Evolutionary conservation across 2,329 filamentous ascomycete genomes (phyloP), one percentile per base, ranked within the genome.

Genomic region (Colletotrichum sp.): DNA sequence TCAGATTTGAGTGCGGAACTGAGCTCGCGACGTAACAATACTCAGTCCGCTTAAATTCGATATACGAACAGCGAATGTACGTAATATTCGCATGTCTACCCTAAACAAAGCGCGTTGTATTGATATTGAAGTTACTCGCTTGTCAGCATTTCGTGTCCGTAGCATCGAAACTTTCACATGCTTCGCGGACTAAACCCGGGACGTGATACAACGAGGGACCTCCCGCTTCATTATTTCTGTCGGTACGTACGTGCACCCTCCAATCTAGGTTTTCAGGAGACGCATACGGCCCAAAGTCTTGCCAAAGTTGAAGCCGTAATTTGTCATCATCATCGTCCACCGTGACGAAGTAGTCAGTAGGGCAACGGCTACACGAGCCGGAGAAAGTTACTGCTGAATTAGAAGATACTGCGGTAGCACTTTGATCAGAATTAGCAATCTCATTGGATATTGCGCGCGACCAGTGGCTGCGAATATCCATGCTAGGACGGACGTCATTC

Each of bases 151-250:
- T 52, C n/a, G 43, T 21, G n/a, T 13, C 43, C 3, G 12, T 21
- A 52, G n/a, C 43, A 52, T 52, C 4, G 6, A 13, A 24, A 0
- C 6, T 21, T 24, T 52, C n/a, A 13, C 21, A 13, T 8, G 43
- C 43, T 2, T 52, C 43, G 2, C 43, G n/a, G 1, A 52, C n/a
- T 52, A 12, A 21, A 52, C 43, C 43, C 0, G 43, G n/a, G 6
- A 24, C 6, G n/a, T 52, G 10, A 52, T 21, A 2, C 12, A 21
- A 52, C n/a, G 43, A 21, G 43, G 4, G n/a, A 52, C n/a, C 43
- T 52, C 2, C 12, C 0, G 3, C n/a, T 52, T 21, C 10, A 1
- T 52, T 21, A 0, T 52, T 13, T 0, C 0, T 52, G 10, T 52
- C 3, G n/a, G n/a, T 13, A 5, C n/a, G 4, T 52, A 52, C n/a